Percentiles rank a stretch among this genome's conserved stretches.
phyloP scores from a whole-genome alignment of 1,284 basidiomycete species.

The Ustilago loliicola region DNA sequence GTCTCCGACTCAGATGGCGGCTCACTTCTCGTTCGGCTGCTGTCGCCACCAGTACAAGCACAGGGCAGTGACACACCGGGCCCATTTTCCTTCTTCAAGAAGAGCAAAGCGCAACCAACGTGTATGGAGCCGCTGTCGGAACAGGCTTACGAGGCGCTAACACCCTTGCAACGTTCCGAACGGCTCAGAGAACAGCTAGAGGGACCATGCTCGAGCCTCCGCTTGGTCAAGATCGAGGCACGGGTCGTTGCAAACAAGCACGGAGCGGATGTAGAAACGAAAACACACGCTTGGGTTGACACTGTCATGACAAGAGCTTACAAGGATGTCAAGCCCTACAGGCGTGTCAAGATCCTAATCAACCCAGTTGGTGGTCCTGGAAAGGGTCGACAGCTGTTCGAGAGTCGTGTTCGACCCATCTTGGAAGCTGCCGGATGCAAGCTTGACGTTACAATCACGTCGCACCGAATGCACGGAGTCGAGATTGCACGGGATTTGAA shows the following conservation, averaged over 20 bases:
- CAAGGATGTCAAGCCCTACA: conserved; percentile 39
- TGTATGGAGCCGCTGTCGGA: conserved; percentile 38
- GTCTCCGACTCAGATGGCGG: conserved; percentile 65
- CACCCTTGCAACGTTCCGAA: conserved; percentile 22
- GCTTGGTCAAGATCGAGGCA: conserved; percentile 63
- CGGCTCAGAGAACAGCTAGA: conserved; percentile 50
- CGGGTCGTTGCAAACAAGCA: conserved; percentile 25
- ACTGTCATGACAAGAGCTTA: conserved; percentile 52
- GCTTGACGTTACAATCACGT: conserved; percentile 76
- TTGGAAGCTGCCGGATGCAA: conserved; percentile 81
- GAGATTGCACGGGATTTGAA: conserved; percentile 78
- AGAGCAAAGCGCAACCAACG: conserved; percentile 23
- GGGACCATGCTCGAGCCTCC: conserved; percentile 58
- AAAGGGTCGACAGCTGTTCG: conserved; percentile 77
- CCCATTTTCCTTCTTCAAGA: conserved; percentile 45
- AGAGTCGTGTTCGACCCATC: conserved; percentile 82
- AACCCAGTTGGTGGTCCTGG: conserved; percentile 91
- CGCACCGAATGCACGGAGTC: conserved; percentile 77
- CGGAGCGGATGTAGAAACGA: conserved; percentile 31
- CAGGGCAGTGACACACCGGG: conserved; percentile 8
- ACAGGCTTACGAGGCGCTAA: conserved; percentile 26
- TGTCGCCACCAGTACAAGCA: conserved; percentile 51
- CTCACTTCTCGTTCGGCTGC: conserved; percentile 58
- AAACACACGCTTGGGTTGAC: conserved; percentile 42
- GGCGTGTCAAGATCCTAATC: conserved; percentile 76